Evolutionary conservation across 2,329 filamentous ascomycete genomes (phyloP).

Genomic region (Monosporascus sp.): DNA sequence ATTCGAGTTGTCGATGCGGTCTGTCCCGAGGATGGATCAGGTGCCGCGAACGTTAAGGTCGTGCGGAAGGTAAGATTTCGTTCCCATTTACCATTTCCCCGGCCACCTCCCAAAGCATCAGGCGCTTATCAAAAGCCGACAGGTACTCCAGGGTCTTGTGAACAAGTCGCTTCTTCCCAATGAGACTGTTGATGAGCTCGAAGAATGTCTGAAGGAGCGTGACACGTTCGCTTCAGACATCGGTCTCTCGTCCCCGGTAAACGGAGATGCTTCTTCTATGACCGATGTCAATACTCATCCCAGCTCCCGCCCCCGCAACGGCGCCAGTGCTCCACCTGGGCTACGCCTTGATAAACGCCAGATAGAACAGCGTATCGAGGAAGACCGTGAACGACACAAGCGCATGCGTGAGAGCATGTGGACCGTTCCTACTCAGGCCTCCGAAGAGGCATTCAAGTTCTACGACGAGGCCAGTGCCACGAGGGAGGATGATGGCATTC

Average conservation of each 20-base stretch:
- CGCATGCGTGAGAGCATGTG: conserved; percentile 86
- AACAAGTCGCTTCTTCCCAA: conserved; percentile 66
- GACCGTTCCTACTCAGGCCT: conserved; percentile 65
- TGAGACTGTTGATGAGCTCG: conserved; percentile 72
- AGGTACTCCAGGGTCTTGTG: conserved; percentile 67
- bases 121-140: conserved; percentile 3
- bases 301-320: conserved; percentile 22
- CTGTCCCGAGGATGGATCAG: conserved; percentile 77
- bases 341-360: conserved; percentile 71
- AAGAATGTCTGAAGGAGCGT: conserved; percentile 75
- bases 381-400: conserved; percentile 94
- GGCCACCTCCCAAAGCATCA: not conserved
- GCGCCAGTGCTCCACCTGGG: conserved; percentile 16
- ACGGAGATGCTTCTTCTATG: conserved; percentile 35
- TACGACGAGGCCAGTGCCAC: conserved; percentile 86
- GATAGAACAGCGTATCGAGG: conserved; percentile 93
- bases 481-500: conserved; percentile 77
- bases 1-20: conserved; percentile 87
- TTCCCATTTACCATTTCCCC: not conserved
- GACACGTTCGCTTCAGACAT: conserved; percentile 59
- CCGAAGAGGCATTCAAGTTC: conserved; percentile 71
- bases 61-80: conserved; percentile 63
- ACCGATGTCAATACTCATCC: conserved; percentile 34
- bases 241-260: conserved; percentile 44
- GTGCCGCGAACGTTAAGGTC: conserved; percentile 90